A percentile compares a stretch with the other conserved stretches of the same genome.
Conservation (phyloP, 345 rosid species). For the Kandelia obovata region DNA sequence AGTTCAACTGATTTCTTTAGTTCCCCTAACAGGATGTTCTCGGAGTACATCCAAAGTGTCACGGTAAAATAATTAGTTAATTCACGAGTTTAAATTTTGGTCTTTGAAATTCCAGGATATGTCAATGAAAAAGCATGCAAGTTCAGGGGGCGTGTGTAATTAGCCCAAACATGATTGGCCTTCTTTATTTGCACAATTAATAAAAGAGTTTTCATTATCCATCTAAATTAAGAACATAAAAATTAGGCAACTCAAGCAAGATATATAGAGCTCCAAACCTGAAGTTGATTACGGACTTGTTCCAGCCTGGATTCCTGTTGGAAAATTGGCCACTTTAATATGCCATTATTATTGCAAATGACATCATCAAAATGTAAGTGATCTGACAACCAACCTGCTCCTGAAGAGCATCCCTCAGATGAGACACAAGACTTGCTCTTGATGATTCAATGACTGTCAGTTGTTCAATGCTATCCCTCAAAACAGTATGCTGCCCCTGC, state of each 20-base stretch:
- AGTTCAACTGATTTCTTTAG: too few species aligned
- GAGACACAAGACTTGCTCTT: slow-evolving; percentile 63
- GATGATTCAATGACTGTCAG: slow-evolving; percentile 58
- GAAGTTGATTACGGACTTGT: slow-evolving; percentile 66
- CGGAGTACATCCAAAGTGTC: too few species aligned
- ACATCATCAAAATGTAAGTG: slow-evolving; percentile 3
- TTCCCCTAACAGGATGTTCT: too few species aligned
- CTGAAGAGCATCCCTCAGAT: slow-evolving; percentile 73
- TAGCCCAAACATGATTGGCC: too few species aligned
- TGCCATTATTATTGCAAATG: slow-evolving; percentile 5
- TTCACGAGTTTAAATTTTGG: too few species aligned
- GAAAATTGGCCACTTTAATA: slow-evolving; percentile 25
- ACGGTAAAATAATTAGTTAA: too few species aligned
- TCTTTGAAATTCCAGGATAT: too few species aligned
- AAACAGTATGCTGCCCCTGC: slow-evolving; percentile 62
- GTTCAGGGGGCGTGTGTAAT: too few species aligned
- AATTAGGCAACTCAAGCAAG: neutral
- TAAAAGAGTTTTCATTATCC: neutral
- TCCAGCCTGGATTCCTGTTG: slow-evolving; percentile 78
- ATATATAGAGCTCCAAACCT: slow-evolving; percentile 43
- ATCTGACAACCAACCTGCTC: slow-evolving; percentile 64
- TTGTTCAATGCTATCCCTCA: slow-evolving; percentile 73
- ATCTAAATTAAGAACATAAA: neutral
- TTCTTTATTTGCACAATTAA: neutral
- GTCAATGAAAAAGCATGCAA: too few species aligned